A percentile compares a stretch with the other conserved stretches of the same genome.
Conservation (phyloP, 306 rosid genomes). For the Comarum palustre region DNA sequence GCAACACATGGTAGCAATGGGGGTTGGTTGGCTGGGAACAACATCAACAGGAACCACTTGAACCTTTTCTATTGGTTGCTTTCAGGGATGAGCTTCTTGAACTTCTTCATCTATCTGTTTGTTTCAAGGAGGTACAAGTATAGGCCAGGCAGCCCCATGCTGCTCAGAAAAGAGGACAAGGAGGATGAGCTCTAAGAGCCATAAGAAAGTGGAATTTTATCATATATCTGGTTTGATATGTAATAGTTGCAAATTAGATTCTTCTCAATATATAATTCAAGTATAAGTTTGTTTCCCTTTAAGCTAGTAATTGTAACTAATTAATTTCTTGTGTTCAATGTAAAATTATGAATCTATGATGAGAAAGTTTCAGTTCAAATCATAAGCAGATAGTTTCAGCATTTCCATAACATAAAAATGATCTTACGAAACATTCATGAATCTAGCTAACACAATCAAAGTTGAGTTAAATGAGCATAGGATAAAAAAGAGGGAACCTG, state of each 20-base stretch:
- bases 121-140: slow-evolving; percentile 70
- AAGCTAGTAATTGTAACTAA: neutral
- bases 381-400: neutral
- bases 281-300: slow-evolving; percentile 1
- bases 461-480: neutral
- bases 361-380: neutral
- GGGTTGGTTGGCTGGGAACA: slow-evolving; percentile 85
- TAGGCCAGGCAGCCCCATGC: slow-evolving; percentile 38
- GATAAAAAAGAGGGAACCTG: neutral
- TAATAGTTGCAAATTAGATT: neutral
- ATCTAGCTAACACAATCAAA: no score
- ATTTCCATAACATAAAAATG: neutral
- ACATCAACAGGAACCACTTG: slow-evolving; percentile 73
- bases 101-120: slow-evolving; percentile 59
- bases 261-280: neutral
- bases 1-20: slow-evolving; percentile 54
- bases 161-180: slow-evolving; percentile 17
- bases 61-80: slow-evolving; percentile 76
- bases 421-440: no score
- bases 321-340: neutral
- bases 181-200: slow-evolving; percentile 18
- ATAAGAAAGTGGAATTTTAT: neutral
- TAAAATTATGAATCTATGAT: neutral
- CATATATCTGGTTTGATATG: neutral
- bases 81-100: slow-evolving; percentile 62